Conservation (phyloP, 2,329 filamentous ascomycete genomes). For the Epichloe gansuensis region DNA sequence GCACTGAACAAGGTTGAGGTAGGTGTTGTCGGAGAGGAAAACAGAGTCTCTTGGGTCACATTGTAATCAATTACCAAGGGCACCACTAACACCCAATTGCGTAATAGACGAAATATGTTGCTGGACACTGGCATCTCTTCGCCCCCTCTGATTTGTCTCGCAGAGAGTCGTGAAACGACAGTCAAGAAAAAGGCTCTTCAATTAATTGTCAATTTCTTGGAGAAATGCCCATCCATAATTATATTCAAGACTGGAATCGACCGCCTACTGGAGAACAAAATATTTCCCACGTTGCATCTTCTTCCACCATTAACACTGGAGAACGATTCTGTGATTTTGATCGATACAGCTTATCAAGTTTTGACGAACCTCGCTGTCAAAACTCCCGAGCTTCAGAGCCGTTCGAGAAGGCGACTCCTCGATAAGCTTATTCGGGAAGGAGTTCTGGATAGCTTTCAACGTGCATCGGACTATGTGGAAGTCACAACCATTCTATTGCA, state of each 20-base stretch:
- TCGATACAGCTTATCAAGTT: constrained; percentile 53
- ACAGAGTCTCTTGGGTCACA: background rate
- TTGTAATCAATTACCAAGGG: background rate
- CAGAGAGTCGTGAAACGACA: constrained; percentile 47
- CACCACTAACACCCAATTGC: background rate
- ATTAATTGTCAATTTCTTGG: constrained; percentile 42
- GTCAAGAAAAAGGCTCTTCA: constrained; percentile 45
- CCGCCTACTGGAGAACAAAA: constrained; percentile 54
- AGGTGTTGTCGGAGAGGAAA: background rate
- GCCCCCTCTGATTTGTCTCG: constrained; percentile 54
- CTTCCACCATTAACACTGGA: constrained; percentile 69
- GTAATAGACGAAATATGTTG: constrained; percentile 6
- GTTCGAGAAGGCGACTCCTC: constrained; percentile 28
- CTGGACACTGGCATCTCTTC: constrained; percentile 51
- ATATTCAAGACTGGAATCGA: constrained; percentile 53
- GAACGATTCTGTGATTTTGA: constrained; percentile 51
- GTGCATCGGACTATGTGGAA: constrained; percentile 44
- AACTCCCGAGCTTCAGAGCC: constrained; percentile 14
- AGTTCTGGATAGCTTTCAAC: constrained; percentile 40
- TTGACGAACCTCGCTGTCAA: constrained; percentile 43
- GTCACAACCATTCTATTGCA: constrained; percentile 46
- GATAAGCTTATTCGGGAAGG: constrained; percentile 44
- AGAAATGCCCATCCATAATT: constrained; percentile 37
- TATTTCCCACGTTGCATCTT: constrained; percentile 61
- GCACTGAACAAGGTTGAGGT: constrained; percentile 6